Conservation (phyloP, 257 asterid genomes). For the Gentiana straminea region DNA sequence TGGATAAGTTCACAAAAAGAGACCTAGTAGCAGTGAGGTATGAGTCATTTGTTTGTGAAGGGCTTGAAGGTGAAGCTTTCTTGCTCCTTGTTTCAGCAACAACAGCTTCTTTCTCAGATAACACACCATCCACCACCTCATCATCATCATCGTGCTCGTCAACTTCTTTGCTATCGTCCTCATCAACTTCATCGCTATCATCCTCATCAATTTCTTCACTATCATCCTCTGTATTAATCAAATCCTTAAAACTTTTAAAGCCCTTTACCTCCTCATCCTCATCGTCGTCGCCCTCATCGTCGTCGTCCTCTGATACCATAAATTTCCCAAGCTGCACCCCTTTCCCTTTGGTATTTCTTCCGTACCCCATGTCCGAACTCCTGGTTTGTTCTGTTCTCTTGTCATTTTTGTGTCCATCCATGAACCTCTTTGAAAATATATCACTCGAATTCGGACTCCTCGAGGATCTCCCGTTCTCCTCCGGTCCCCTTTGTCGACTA, state of each 20-base stretch:
- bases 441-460: slow-evolving; percentile 3
- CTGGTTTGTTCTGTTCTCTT: slow-evolving; percentile 23
- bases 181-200: slow-evolving; percentile 27
- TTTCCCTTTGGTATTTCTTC: slow-evolving; percentile 18
- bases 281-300: slow-evolving; percentile 14
- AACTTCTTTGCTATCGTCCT: slow-evolving; percentile 1
- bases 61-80: slow-evolving; percentile 20
- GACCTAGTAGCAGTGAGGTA: slow-evolving; percentile 92
- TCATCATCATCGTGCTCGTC: slow-evolving; percentile 2
- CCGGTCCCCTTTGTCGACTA: slow-evolving; percentile 18
- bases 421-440: slow-evolving; percentile 12
- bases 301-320: slow-evolving; percentile 28
- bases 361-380: slow-evolving; percentile 12
- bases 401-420: slow-evolving; percentile 12
- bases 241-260: slow-evolving; percentile 39
- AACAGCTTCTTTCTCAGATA: slow-evolving; percentile 16
- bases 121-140: slow-evolving; percentile 17
- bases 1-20: too few relatives aligned
- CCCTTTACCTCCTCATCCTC: slow-evolving; percentile 25
- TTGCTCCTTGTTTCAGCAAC: slow-evolving; percentile 5
- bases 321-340: slow-evolving; percentile 24
- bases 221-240: slow-evolving; percentile 51
- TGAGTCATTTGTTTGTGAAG: slow-evolving; percentile 35
- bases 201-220: slow-evolving; percentile 29
- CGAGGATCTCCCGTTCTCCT: not conserved